Evolutionary conservation across 2,329 filamentous ascomycete genomes (phyloP), one percentile per base, ranked within the genome.

Genomic region (Drechslera avenae): DNA sequence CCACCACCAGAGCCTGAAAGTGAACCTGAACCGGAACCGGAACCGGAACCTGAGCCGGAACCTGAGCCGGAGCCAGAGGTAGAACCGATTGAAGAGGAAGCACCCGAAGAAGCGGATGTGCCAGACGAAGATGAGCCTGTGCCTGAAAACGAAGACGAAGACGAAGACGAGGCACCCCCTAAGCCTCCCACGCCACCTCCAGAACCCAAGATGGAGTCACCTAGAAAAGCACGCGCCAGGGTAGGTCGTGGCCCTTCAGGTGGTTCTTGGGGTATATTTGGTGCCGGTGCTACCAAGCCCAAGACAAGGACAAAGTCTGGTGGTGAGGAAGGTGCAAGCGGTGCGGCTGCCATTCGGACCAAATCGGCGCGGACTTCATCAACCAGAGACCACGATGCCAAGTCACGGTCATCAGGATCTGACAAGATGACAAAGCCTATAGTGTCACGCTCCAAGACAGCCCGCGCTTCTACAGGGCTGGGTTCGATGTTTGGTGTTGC

Each of bases 141-240:
- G 16, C 49, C 54, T 16, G 57, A 72, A 35, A 59, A 69, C 37
- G 52, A 62, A 35, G 61, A 66, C 17, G 57, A 72, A 35, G 60
- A 69, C 37, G 52, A 62, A 35, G 61, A 66, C 18, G 67, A 63
- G n/a, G 63, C 57, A n/a, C 57, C 62, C 13, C 53, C 50, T 10
- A 72, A 73, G 48, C 75, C 77, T 28, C 79, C 79, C 8, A 81
- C 80, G 19, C 80, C 81, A 40, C 67, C 64, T 6, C 77, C 78
- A 8, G 80, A 82, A 40, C 63, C 60, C 23, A 71, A 72, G 39
- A 68, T 83, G 13, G 84, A 86, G 42, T 75, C 80, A 10, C 62
- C 63, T 53, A 84, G 85, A 74, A 95, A 88, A 69, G 89, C 95
- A 57, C 87, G 91, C 12, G 78, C 87, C 66, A 84, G 91, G 57